Conservation (phyloP, 345 rosid genomes). For the Lumnitzera racemosa region DNA sequence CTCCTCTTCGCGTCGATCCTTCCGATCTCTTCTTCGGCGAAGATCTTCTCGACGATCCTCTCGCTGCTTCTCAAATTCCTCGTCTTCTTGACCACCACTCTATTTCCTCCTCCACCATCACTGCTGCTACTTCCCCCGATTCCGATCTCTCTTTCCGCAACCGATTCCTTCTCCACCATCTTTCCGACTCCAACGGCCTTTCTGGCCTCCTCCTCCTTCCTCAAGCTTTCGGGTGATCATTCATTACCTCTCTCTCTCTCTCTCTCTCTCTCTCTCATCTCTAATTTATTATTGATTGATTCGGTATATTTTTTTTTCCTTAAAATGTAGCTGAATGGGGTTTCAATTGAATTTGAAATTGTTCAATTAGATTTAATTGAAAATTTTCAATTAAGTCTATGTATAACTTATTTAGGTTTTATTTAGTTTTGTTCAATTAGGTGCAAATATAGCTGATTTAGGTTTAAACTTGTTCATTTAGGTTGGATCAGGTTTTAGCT, state of each 20-base stretch:
- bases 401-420: too few species aligned
- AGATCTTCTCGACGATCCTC: slow-evolving; percentile 77
- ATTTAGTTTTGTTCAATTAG: too few species aligned
- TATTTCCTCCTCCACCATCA: slow-evolving; percentile 18
- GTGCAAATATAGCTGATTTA: too few species aligned
- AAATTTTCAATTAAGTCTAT: too few species aligned
- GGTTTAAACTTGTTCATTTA: too few species aligned
- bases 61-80: slow-evolving; percentile 58
- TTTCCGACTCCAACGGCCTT: slow-evolving; percentile 80
- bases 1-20: slow-evolving; percentile 78
- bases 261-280: not conserved
- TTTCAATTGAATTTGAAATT: too few species aligned
- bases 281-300: too few species aligned
- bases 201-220: slow-evolving; percentile 97
- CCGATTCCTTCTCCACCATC: slow-evolving; percentile 55
- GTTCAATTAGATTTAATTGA: too few species aligned
- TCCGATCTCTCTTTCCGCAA: slow-evolving; percentile 67
- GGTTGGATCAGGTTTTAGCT: too few species aligned
- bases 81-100: slow-evolving; percentile 28
- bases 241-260: slow-evolving; percentile 1
- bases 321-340: too few species aligned
- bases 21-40: slow-evolving; percentile 87
- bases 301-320: too few species aligned
- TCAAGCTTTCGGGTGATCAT: slow-evolving; percentile 73
- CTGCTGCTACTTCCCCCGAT: too few species aligned